Percentiles rank a stretch among this genome's conserved stretches.
Conservation (phyloP, 192 early-diverging fungal species). For the Linderina pennispora region DNA sequence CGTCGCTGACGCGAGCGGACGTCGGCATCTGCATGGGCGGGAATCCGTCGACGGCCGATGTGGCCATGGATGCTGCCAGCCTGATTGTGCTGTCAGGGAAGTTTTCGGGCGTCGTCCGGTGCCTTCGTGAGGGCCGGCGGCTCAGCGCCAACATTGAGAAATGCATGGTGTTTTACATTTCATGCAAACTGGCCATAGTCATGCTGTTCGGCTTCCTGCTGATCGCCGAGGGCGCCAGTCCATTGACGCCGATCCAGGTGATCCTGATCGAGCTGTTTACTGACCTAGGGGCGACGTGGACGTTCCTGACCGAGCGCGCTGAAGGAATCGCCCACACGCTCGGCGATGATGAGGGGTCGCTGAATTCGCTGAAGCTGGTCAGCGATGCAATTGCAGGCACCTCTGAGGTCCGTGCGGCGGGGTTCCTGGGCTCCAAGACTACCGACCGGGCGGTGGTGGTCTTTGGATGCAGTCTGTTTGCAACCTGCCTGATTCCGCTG, state of each 20-base stretch:
- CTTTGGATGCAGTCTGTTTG: conserved; percentile 16
- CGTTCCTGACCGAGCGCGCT: conserved; percentile 21
- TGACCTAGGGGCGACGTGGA: conserved; percentile 25
- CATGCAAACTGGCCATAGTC: conserved; percentile 32
- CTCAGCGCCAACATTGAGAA: conserved; percentile 21
- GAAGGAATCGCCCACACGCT: conserved; percentile 11
- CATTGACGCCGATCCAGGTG: conserved; percentile 34
- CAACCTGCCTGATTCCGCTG: conserved; percentile 18
- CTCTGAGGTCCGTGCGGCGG: background rate
- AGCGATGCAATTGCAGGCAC: background rate
- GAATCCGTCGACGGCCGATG: conserved; percentile 54
- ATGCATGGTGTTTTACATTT: conserved; percentile 18
- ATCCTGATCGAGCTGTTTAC: conserved; percentile 31
- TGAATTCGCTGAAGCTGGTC: conserved; percentile 2
- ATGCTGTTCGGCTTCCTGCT: conserved; percentile 20
- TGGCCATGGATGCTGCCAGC: conserved; percentile 46
- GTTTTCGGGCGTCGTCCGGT: conserved; percentile 22
- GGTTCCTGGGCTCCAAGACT: conserved; percentile 8
- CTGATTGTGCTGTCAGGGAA: conserved; percentile 30
- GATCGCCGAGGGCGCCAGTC: conserved; percentile 16
- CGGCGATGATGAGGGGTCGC: conserved; percentile 3
- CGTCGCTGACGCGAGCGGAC: conserved; percentile 74
- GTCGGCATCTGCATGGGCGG: conserved; percentile 82
- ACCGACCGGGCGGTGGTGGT: conserved; percentile 10
- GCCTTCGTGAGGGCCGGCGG: conserved; percentile 24